Base-by-base conservation (phyloP, 495 filamentous ascomycete species). In the Hyaloscypha bicolor region DNA sequence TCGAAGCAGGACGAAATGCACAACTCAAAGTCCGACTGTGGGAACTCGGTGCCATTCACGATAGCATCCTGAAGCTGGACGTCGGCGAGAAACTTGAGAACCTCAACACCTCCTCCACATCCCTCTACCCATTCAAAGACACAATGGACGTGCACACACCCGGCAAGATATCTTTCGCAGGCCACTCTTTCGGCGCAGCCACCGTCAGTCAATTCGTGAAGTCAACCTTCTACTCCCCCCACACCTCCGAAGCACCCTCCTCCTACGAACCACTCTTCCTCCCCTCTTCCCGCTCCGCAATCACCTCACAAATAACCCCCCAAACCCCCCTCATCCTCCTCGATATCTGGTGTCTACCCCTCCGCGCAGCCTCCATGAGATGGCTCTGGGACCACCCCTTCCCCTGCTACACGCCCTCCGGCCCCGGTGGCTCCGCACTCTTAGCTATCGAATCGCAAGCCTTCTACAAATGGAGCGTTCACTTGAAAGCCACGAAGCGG, bases 101-200 rank as follows among this genome's bases (percentile, higher is more conserved):
- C 69, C 71, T 85, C 48, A 83, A 84, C 66, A 74, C 73, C n/a
- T 79, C 74, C 60, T 83, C 80, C 2, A 66, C 68, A 45, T 77
- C 82, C 8, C 78, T 92, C 14, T 66, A 71, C 19, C 79, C 79
- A 64, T 88, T 93, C 69, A 68, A 76, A 57, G 74, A 76, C 39
- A 74, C 75, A 33, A 79, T 94, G 32, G 84, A 91, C 68, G 81
- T 94, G 8, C 83, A 85, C 60, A 77, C 79, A n/a, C 90, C 92
- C 0, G 92, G 91, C 8, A 80, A 78, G n/a, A 82, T 93, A 2
- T 84, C 85, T 55, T 93, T 88, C 75, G 82, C 82, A 1, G 91
- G 91, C 9, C 91, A 94, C 76, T 90, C 87, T 19, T 94, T 94
- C 70, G 91, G 91, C 55, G 88, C 88, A 25, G 81, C 90, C 0